These are phyloP conservation scores for Coniosporium tulheliwenetii DNA, from an alignment of 2,329 filamentous ascomycete genomes.

Conservation along the genomic window DNA sequence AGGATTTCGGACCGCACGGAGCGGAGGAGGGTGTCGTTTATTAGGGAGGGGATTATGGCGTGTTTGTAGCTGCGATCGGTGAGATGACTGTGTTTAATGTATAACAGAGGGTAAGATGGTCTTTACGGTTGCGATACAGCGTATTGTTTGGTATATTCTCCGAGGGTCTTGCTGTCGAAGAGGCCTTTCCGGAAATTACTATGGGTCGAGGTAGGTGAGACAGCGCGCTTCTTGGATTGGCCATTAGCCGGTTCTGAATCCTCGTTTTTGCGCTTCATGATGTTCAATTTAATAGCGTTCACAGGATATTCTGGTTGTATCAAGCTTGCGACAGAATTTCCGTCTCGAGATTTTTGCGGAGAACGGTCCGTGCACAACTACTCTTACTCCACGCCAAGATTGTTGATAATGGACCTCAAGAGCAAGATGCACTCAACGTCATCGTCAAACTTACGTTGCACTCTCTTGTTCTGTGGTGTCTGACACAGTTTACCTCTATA, in stretches of 20 bases:
- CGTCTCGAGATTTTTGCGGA: too few relatives aligned
- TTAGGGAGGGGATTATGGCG: constrained; percentile 68
- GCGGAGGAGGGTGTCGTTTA: constrained; percentile 69
- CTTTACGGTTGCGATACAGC: constrained; percentile 40
- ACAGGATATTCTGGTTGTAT: too few relatives aligned
- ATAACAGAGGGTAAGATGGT: constrained; percentile 4
- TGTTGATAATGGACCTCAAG: too few relatives aligned
- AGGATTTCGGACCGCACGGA: constrained; percentile 78
- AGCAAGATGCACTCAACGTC: too few relatives aligned
- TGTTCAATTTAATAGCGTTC: neutral
- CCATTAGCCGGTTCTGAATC: constrained; percentile 14
- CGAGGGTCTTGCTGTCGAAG: constrained; percentile 43
- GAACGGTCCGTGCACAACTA: too few relatives aligned
- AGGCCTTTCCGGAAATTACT: constrained; percentile 50
- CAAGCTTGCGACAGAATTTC: too few relatives aligned
- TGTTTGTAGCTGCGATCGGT: constrained; percentile 56
- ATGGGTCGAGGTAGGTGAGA: constrained; percentile 19
- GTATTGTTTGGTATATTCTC: constrained; percentile 46
- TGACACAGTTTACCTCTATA: too few relatives aligned
- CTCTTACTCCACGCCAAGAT: too few relatives aligned
- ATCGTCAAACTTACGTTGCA: too few relatives aligned
- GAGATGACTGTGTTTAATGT: neutral
- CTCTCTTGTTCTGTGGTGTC: too few relatives aligned
- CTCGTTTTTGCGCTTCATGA: constrained; percentile 29
- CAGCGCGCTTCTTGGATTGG: constrained; percentile 21